phyloP scores from a whole-genome alignment of 2,329 filamentous ascomycete genomes.

The Stylonectria norvegica region DNA sequence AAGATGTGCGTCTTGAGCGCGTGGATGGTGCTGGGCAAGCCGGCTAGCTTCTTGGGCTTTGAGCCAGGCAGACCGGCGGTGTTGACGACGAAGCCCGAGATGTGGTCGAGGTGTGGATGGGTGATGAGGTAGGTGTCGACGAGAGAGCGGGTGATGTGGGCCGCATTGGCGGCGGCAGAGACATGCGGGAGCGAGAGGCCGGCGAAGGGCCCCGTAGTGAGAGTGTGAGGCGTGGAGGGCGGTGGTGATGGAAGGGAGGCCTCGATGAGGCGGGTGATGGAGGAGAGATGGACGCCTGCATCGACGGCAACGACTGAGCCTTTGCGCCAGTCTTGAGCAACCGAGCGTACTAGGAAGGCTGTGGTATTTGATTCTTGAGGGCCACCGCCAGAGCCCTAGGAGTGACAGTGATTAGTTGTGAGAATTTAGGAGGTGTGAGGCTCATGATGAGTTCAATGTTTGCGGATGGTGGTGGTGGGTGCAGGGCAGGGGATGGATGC shows the following conservation, averaged over 20 bases:
- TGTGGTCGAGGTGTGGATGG: slow-evolving; percentile 94
- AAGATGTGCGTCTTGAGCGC: slow-evolving; percentile 94
- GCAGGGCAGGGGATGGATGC: too few relatives aligned
- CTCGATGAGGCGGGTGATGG: slow-evolving; percentile 77
- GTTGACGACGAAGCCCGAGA: slow-evolving; percentile 88
- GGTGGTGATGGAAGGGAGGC: slow-evolving; percentile 41
- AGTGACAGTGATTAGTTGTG: slow-evolving; percentile 21
- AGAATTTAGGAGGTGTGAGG: slow-evolving; percentile 10
- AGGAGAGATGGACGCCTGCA: slow-evolving; percentile 82
- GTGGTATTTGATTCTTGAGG: slow-evolving; percentile 88
- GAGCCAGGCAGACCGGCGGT: slow-evolving; percentile 80
- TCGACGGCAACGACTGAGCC: slow-evolving; percentile 89
- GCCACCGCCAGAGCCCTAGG: slow-evolving; percentile 81
- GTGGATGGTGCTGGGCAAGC: slow-evolving; percentile 81
- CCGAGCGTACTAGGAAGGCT: slow-evolving; percentile 81
- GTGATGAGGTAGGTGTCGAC: slow-evolving; percentile 90
- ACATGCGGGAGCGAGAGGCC: slow-evolving; percentile 68
- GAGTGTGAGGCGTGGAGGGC: slow-evolving; percentile 45
- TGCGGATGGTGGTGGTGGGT: too few relatives aligned
- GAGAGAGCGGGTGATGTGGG: slow-evolving; percentile 72
- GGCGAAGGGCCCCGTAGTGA: slow-evolving; percentile 71
- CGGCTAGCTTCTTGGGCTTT: slow-evolving; percentile 80
- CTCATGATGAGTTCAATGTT: not conserved
- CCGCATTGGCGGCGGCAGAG: slow-evolving; percentile 72
- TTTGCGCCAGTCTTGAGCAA: slow-evolving; percentile 72